These are phyloP conservation scores for Novymonas esmeraldas DNA, from an alignment of 208 protist genomes.

Conservation along the genomic window DNA sequence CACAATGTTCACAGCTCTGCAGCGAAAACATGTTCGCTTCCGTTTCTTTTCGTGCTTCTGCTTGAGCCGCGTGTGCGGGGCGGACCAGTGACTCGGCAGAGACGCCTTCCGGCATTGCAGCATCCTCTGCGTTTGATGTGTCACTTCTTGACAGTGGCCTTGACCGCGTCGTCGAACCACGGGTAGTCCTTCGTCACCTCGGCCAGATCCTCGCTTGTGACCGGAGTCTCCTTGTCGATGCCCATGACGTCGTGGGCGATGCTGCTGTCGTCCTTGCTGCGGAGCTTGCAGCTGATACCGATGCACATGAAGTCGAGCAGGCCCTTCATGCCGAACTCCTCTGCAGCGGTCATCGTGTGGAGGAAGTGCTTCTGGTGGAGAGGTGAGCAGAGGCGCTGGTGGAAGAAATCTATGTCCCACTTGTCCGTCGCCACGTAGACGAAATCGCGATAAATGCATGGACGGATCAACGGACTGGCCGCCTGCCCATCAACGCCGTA, in stretches of 20 bases:
- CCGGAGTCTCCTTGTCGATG: slow-evolving; percentile 36
- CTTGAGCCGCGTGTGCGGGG: neutral
- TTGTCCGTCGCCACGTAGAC: slow-evolving; percentile 55
- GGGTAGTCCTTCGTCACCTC: slow-evolving; percentile 48
- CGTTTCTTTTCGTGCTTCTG: slow-evolving; percentile 20
- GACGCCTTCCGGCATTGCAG: neutral
- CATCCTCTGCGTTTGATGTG: slow-evolving; percentile 9
- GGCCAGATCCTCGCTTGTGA: slow-evolving; percentile 49
- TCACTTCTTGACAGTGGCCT: slow-evolving; percentile 30
- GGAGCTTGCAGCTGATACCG: slow-evolving; percentile 76
- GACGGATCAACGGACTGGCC: slow-evolving; percentile 48
- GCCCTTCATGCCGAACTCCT: slow-evolving; percentile 71
- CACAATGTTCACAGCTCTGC: too few relatives aligned
- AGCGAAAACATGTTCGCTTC: neutral
- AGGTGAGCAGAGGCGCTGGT: slow-evolving; percentile 40
- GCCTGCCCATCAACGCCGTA: slow-evolving; percentile 61
- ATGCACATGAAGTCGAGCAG: slow-evolving; percentile 76
- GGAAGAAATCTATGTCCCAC: slow-evolving; percentile 78
- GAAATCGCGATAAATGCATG: slow-evolving; percentile 79
- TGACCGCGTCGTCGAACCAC: slow-evolving; percentile 68
- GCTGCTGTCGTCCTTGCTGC: slow-evolving; percentile 51
- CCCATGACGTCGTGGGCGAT: slow-evolving; percentile 71
- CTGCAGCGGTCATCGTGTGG: slow-evolving; percentile 70
- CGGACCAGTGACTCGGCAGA: neutral
- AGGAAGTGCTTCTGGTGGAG: slow-evolving; percentile 58